phyloP scores from a whole-genome alignment of 2,329 filamentous ascomycete genomes.

The Cercospora sesami region DNA sequence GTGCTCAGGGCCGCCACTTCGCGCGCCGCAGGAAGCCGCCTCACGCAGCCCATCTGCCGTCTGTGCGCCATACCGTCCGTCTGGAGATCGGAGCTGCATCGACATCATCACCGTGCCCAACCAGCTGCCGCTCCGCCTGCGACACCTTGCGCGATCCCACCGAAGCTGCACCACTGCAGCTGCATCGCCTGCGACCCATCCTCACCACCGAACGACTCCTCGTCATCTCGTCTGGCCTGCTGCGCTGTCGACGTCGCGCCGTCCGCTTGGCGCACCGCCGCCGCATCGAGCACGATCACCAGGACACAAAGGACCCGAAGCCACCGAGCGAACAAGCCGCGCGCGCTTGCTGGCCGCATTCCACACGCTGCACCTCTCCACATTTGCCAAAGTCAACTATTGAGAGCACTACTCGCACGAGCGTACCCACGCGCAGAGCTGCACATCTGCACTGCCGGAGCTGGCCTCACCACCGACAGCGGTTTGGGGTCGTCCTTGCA shows the following conservation, averaged over 20 bases:
- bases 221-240: not conserved
- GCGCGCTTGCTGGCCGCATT: conserved; percentile 25
- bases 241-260: conserved; percentile 3
- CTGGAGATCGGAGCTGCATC: not conserved
- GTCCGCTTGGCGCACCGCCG: not conserved
- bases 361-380: conserved; percentile 23
- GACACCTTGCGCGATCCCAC: not conserved
- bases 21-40: not conserved
- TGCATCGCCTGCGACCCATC: not conserved
- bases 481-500: conserved; percentile 27
- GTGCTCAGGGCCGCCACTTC: not conserved
- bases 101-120: conserved; percentile 3
- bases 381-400: conserved; percentile 5
- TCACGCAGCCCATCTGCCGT: not conserved
- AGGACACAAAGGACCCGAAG: conserved; percentile 20
- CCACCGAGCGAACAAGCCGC: conserved; percentile 12
- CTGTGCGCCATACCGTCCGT: not conserved
- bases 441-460: conserved; percentile 20
- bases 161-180: not conserved
- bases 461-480: conserved; percentile 21
- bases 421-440: not conserved
- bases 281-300: conserved; percentile 2
- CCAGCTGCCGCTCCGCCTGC: not conserved
- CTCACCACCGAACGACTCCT: not conserved
- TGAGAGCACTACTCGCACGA: not conserved